Conservation (phyloP, 371 early-diverging fungal species). For the Nematocida displodere region DNA sequence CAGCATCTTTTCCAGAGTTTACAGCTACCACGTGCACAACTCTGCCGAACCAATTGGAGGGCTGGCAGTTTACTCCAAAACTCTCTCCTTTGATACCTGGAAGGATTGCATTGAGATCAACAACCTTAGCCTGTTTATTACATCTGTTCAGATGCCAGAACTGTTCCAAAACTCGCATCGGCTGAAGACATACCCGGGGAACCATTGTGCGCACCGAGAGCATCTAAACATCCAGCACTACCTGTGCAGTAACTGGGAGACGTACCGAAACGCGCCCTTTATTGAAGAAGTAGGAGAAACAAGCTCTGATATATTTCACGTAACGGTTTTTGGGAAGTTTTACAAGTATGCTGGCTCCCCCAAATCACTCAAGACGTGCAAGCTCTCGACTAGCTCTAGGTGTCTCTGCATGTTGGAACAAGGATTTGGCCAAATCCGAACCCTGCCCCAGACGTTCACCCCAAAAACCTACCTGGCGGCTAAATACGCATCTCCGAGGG, state of each 20-base stretch:
- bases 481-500: too few species aligned
- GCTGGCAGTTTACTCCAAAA: neutral
- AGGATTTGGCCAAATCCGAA: too few species aligned
- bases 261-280: neutral
- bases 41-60: too few species aligned
- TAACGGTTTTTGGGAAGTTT: neutral
- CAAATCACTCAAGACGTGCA: neutral
- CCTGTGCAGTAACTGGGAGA: neutral
- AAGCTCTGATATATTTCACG: slow-evolving; percentile 13
- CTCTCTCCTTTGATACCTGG: neutral
- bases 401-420: too few species aligned
- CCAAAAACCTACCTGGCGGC: too few species aligned
- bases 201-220: neutral
- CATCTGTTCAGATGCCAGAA: neutral
- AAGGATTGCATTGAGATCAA: neutral
- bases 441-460: too few species aligned
- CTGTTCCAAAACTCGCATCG: neutral
- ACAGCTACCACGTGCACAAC: too few species aligned
- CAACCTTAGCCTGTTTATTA: neutral
- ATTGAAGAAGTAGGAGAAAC: neutral
- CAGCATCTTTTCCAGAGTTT: too few species aligned
- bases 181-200: neutral
- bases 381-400: neutral
- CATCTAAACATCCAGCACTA: neutral
- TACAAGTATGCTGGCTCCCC: slow-evolving; percentile 3